Conservation (phyloP, 2,329 filamentous ascomycete species). For the Karstenula rhodostoma region DNA sequence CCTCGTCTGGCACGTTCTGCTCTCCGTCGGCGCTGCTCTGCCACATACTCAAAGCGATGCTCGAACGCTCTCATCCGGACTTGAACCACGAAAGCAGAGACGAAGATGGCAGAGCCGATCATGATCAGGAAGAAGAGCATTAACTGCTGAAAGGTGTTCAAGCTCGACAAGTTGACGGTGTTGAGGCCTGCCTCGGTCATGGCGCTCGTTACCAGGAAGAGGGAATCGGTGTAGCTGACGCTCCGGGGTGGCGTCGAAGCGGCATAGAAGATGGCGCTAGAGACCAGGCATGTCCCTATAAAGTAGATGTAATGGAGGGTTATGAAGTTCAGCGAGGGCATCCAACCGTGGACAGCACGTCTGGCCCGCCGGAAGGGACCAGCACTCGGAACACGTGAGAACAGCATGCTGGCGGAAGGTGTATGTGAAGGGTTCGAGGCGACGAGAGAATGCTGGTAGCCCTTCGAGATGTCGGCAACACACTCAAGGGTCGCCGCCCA, state of each 20-base stretch:
- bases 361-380: constrained; percentile 25
- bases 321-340: constrained; percentile 66
- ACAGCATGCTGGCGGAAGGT: constrained; percentile 5
- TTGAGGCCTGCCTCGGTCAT: constrained; percentile 75
- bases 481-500: constrained; percentile 4
- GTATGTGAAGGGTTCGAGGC: neutral
- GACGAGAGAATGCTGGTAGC: neutral
- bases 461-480: neutral
- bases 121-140: constrained; percentile 72
- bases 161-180: constrained; percentile 68
- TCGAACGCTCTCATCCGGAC: constrained; percentile 70
- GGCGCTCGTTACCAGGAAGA: constrained; percentile 72
- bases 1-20: constrained; percentile 13
- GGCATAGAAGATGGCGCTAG: constrained; percentile 69
- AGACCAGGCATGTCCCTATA: constrained; percentile 62
- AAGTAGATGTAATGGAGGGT: constrained; percentile 75
- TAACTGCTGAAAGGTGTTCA: constrained; percentile 74
- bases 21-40: constrained; percentile 46
- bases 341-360: constrained; percentile 22
- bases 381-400: constrained; percentile 17
- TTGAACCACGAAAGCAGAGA: constrained; percentile 70
- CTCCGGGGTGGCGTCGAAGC: constrained; percentile 60
- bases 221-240: constrained; percentile 68
- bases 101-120: constrained; percentile 71
- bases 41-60: constrained; percentile 63